Percentiles rank a stretch among this genome's conserved stretches.
Evolutionary conservation across 108 stramenopile genomes (phyloP).

Genomic region (Fragilaria radians): DNA sequence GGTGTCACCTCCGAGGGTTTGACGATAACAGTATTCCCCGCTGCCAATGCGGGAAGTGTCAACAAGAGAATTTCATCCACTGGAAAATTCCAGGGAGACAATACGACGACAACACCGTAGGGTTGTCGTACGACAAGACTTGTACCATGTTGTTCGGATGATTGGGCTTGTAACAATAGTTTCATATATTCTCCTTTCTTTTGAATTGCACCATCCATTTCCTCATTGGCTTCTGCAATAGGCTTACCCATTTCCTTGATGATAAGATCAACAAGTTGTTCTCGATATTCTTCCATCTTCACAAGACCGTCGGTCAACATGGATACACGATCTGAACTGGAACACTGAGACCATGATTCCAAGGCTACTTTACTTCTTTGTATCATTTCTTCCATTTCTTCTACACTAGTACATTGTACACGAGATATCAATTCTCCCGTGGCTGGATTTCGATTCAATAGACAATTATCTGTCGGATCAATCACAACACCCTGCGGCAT

Average conservation of each 20-base stretch:
- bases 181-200: constrained; percentile 56
- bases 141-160: constrained; percentile 31
- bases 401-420: constrained; percentile 46
- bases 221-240: constrained; percentile 55
- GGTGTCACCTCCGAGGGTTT: constrained; percentile 94
- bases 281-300: constrained; percentile 29
- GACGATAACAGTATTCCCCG: constrained; percentile 74
- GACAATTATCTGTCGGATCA: constrained; percentile 38
- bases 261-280: constrained; percentile 18
- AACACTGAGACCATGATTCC: constrained; percentile 24
- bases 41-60: constrained; percentile 60
- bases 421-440: constrained; percentile 55
- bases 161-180: constrained; percentile 41
- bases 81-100: constrained; percentile 84
- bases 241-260: constrained; percentile 80
- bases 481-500: constrained; percentile 76
- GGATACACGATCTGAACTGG: constrained; percentile 46
- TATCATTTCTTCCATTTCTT: constrained; percentile 40
- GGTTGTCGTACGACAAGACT: constrained; percentile 61
- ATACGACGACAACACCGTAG: constrained; percentile 72
- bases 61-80: constrained; percentile 82
- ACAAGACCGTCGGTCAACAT: constrained; percentile 43
- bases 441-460: constrained; percentile 71
- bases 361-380: constrained; percentile 37
- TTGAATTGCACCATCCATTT: constrained; percentile 53